Evolutionary conservation across 495 filamentous ascomycete genomes (phyloP).

Genomic region (Xylaria palmicola): DNA sequence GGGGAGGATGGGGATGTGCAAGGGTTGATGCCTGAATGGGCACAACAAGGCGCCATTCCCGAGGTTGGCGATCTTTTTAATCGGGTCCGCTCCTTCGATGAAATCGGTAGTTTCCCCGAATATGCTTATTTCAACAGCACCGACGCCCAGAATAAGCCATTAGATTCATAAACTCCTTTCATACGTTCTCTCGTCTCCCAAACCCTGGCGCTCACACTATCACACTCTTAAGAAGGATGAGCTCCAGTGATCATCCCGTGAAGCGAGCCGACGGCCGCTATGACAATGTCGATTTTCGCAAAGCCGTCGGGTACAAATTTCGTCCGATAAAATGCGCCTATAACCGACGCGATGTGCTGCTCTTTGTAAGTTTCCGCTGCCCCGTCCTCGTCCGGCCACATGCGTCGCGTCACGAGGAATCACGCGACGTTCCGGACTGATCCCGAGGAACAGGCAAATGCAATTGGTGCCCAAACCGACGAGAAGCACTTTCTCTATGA

Average conservation of each 20-base stretch:
- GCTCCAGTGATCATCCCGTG: constrained; percentile 8
- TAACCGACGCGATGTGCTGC: constrained; percentile 29
- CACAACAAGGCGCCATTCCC: neutral
- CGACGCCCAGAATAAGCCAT: too few relatives aligned
- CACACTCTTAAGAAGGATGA: neutral
- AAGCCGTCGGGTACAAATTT: constrained; percentile 24
- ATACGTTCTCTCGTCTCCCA: neutral
- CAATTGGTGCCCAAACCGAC: constrained; percentile 28
- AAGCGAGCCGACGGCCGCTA: constrained; percentile 29
- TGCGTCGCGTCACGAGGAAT: too few relatives aligned
- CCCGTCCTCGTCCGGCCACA: neutral
- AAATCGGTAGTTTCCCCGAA: neutral
- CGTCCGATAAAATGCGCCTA: constrained; percentile 28
- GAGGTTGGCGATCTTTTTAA: too few relatives aligned
- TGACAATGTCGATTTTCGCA: constrained; percentile 32
- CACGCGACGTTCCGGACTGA: too few relatives aligned
- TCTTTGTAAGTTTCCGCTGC: constrained; percentile 23
- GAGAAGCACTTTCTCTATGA: constrained; percentile 35
- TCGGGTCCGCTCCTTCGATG: neutral
- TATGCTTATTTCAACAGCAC: too few relatives aligned
- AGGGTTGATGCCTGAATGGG: neutral
- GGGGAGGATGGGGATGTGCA: neutral
- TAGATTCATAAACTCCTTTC: neutral
- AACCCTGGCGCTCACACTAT: neutral
- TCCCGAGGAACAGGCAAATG: constrained; percentile 25